Evolutionary conservation across 2,329 filamentous ascomycete species (phyloP), one percentile per base, ranked within the genome.

Genomic region (Beauveria brongniartii): DNA sequence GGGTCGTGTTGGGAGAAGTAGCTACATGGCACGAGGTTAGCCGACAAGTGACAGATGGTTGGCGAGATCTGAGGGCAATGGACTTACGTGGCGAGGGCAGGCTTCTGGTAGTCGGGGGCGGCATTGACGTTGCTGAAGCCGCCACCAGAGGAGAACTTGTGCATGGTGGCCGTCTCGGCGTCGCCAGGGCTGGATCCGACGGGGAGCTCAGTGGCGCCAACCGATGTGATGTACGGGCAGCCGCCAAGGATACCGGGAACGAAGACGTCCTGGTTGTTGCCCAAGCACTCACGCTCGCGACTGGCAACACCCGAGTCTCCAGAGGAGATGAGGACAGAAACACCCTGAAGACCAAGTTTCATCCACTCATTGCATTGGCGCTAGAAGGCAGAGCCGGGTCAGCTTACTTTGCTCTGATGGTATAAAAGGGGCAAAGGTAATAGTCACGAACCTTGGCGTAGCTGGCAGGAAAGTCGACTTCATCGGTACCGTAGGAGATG

Each of bases 151-250:
- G 59, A 56, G 68, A 81, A 81, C 12, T 12, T 2, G 74, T 76
- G 18, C 71, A 75, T 64, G 73, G 74, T 69, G 77, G 77, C 7
- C 69, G 75, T 67, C 68, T 81, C 66, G 77, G 73, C 65, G 76
- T 79, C 30, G 77, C 77, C 62, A 8, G 28, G 24, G 1, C 74
- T 73, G 9, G 72, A 73, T 16, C 72, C 73, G 55, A 71, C 70
- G 40, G 70, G 68, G 28, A 82, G 71, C 66, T 79, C 72, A 0
- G 80, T 82, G 16, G 79, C 79, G 48, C 80, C 80, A 3, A 82
- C 79, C 4, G 77, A 72, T 0, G 77, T 80, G 30, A 82, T 69
- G 67, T 77, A 6, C 75, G 80, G 63, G 77, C 66, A 80, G 78
- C 8, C 62, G 63, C 4, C 76, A 72, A 40, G 70, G 67, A 1